Percentiles rank a stretch among this genome's conserved stretches.
Evolutionary conservation across 306 rosid species (phyloP).

Genomic region (Cicer pinnatifidum): DNA sequence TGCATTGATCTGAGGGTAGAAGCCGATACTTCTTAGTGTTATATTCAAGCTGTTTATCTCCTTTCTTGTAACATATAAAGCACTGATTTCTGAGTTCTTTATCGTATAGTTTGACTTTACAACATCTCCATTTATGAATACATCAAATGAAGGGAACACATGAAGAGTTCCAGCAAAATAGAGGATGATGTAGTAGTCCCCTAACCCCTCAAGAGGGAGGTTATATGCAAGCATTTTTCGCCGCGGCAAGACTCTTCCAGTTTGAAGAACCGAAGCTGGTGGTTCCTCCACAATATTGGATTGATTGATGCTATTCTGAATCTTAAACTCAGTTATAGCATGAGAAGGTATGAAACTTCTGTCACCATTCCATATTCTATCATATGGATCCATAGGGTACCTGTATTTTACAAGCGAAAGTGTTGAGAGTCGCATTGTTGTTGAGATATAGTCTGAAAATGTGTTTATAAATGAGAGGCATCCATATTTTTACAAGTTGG

Average conservation of each 20-base stretch:
- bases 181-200: slow-evolving; percentile 81
- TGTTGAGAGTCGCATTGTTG: no score
- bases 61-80: slow-evolving; percentile 56
- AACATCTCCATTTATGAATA: slow-evolving; percentile 66
- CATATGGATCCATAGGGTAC: slow-evolving; percentile 80
- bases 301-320: slow-evolving; percentile 54
- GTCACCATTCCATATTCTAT: slow-evolving; percentile 84
- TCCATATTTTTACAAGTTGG: no score
- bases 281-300: slow-evolving; percentile 59
- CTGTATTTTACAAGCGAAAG: slow-evolving; percentile 49
- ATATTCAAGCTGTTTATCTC: slow-evolving; percentile 66
- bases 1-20: slow-evolving; percentile 87
- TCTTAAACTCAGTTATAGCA: slow-evolving; percentile 62
- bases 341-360: slow-evolving; percentile 70
- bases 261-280: slow-evolving; percentile 69
- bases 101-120: slow-evolving; percentile 69
- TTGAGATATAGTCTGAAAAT: no score
- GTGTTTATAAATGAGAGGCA: no score
- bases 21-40: slow-evolving; percentile 60
- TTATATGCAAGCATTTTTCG: slow-evolving; percentile 63
- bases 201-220: slow-evolving; percentile 59
- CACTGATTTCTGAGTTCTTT: slow-evolving; percentile 61
- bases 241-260: slow-evolving; percentile 73
- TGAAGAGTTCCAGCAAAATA: slow-evolving; percentile 89
- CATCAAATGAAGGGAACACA: slow-evolving; percentile 73